These are phyloP conservation scores for Neurospora sp. DNA, from an alignment of 495 filamentous ascomycete species.

Conservation along the genomic window DNA sequence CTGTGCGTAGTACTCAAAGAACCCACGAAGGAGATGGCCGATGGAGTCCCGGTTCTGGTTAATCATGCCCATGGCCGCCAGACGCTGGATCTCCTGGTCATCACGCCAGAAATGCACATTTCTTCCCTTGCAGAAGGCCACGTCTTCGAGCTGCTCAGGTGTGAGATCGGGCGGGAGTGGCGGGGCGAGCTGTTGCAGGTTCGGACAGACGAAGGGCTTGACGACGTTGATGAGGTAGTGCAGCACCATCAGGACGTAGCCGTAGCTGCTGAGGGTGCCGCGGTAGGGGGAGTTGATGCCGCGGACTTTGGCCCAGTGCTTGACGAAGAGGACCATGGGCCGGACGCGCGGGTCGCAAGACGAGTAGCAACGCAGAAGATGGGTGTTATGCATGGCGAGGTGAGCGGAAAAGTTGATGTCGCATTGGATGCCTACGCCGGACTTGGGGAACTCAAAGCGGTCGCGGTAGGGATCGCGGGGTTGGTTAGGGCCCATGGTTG, in stretches of 20 bases:
- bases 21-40: slow-evolving; percentile 57
- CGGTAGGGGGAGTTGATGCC: slow-evolving; percentile 74
- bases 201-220: slow-evolving; percentile 65
- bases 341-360: slow-evolving; percentile 60
- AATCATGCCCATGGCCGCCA: slow-evolving; percentile 39
- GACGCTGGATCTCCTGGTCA: slow-evolving; percentile 46
- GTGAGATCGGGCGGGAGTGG: slow-evolving; percentile 28
- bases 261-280: slow-evolving; percentile 74
- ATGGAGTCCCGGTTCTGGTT: slow-evolving; percentile 51
- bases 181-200: slow-evolving; percentile 55
- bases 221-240: slow-evolving; percentile 77
- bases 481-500: slow-evolving; percentile 33
- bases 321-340: slow-evolving; percentile 70
- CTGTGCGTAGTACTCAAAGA: slow-evolving; percentile 73
- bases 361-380: slow-evolving; percentile 66
- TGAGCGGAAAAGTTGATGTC: slow-evolving; percentile 80
- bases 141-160: slow-evolving; percentile 29
- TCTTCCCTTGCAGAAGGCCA: slow-evolving; percentile 41
- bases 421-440: slow-evolving; percentile 60
- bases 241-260: slow-evolving; percentile 87
- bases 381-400: slow-evolving; percentile 68
- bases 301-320: slow-evolving; percentile 71
- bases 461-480: slow-evolving; percentile 40
- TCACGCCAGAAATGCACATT: slow-evolving; percentile 60
- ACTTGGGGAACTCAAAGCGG: slow-evolving; percentile 59